Conservation (phyloP, 306 rosid species). For the Vigna unguiculata region DNA sequence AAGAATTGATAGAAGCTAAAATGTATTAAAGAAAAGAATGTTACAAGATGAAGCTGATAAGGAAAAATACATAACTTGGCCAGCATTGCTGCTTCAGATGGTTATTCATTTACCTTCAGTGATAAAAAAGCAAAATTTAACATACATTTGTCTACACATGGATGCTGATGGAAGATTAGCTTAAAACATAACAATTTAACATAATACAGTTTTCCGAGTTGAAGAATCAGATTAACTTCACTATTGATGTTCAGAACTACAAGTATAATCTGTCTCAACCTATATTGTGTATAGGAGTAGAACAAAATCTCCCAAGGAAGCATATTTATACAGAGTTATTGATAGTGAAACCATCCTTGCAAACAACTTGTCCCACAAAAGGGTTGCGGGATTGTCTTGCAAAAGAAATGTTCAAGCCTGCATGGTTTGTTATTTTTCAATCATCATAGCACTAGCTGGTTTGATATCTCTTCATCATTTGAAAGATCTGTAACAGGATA, state of each 20-base stretch:
- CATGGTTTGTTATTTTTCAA: slow-evolving; percentile 32
- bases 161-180: neutral
- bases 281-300: slow-evolving; percentile 11
- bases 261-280: slow-evolving; percentile 12
- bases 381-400: slow-evolving; percentile 30
- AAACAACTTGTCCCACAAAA: slow-evolving; percentile 20
- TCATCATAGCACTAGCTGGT: slow-evolving; percentile 12
- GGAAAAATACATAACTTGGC: neutral
- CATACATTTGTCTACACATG: slow-evolving; percentile 15
- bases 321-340: slow-evolving; percentile 25
- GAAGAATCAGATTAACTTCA: slow-evolving; percentile 30
- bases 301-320: slow-evolving; percentile 44
- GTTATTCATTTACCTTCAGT: slow-evolving; percentile 21
- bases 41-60: neutral
- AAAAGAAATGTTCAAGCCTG: slow-evolving; percentile 24
- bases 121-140: slow-evolving; percentile 1
- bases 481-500: slow-evolving; percentile 23
- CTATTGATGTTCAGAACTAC: slow-evolving; percentile 33
- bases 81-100: slow-evolving; percentile 2
- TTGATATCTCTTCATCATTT: slow-evolving; percentile 24
- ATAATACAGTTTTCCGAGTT: slow-evolving; percentile 29
- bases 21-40: neutral
- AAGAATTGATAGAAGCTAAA: neutral
- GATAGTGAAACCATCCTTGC: slow-evolving; percentile 32
- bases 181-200: neutral